Evolutionary conservation across 768 basidiomycete genomes (phyloP).

Genomic region (Agaricus bisporus): DNA sequence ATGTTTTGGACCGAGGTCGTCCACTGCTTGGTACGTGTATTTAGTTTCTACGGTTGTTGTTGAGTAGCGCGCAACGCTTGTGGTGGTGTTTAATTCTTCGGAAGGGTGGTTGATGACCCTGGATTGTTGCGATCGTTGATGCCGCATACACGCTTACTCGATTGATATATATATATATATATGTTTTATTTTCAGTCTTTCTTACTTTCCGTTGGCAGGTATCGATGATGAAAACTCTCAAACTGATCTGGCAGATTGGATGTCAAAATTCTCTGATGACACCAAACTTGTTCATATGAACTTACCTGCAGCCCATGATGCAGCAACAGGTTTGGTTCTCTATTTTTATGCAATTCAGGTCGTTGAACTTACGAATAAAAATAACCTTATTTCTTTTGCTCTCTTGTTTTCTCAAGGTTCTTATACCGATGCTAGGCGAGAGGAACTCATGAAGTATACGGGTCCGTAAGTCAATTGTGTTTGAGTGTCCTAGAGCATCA

Average conservation of each 20-base stretch:
- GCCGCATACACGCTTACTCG: no score
- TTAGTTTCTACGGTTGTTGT: background rate
- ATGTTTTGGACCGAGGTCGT: slow-evolving; percentile 3
- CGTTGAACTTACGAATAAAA: background rate
- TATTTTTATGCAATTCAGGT: background rate
- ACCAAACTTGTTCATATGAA: slow-evolving; percentile 42
- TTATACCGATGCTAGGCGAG: slow-evolving; percentile 36
- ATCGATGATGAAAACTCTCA: slow-evolving; percentile 27
- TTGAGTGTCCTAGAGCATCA: background rate
- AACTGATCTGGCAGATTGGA: slow-evolving; percentile 37
- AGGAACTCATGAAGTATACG: slow-evolving; percentile 35
- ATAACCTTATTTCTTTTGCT: no score
- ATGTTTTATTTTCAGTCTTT: no score
- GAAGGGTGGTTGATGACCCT: no score
- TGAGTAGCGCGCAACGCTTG: no score
- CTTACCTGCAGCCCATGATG: slow-evolving; percentile 48
- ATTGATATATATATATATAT: no score
- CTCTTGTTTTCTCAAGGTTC: slow-evolving; percentile 27
- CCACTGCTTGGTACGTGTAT: slow-evolving; percentile 4
- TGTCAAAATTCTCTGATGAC: slow-evolving; percentile 35
- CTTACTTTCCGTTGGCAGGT: slow-evolving; percentile 16
- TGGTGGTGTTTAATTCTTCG: no score
- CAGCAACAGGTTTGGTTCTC: slow-evolving; percentile 32
- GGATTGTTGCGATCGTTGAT: no score
- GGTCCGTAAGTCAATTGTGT: slow-evolving; percentile 28